Base-by-base conservation (phyloP, 148 eudicot species). In the Amaranthus palmeri region DNA sequence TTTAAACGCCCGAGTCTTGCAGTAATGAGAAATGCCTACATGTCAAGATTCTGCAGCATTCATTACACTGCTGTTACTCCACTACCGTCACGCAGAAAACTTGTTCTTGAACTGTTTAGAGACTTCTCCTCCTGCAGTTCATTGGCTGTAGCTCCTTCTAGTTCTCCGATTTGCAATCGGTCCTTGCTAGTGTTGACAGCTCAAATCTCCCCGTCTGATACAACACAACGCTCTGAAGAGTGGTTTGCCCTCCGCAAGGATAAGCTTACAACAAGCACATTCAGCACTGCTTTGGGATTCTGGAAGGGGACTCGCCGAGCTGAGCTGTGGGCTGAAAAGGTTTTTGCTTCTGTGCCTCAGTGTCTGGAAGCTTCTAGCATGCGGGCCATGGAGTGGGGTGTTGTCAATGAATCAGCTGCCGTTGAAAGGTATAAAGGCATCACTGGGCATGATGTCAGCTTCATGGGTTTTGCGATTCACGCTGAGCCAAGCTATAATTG, bases 201-300 rank as follows among this genome's bases (percentile, higher is more conserved):
- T 72, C 80, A 76, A 18, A 77, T 78, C 55, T 61, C 85, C 41
- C 79, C 85, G 49, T 80, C 91, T 9, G 84, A 77, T 61, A 81
- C 89, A 50, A 86, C 89, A 48, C 97, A 92, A 59, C 89, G 96
- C 49, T 92, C 97, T n/a, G 91, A 88, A 0, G 96, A 90, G 75
- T 92, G 96, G 97, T 92, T 92, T 76, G 88, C 96, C 25, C 91
- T 92, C 47, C 89, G 97, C 45, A 85, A 77, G 75, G 97, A 92
- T 73, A 90, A 74, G 79, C 85, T 92, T 57, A 92, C 97, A 6
- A 90, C 97, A 13, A 92, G 97, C 80, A 81, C 96, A 67, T 90
- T 90, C 78, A 85, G 97, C 83, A 92, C 97, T 6, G 97, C 93
- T 7, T 81, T 92, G 62, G 97, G 93, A 40, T 73, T 92, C 46